These are phyloP conservation scores for Diddensiella caesifluorescens DNA, from an alignment of 805 yeast genomes.

Conservation along the genomic window DNA sequence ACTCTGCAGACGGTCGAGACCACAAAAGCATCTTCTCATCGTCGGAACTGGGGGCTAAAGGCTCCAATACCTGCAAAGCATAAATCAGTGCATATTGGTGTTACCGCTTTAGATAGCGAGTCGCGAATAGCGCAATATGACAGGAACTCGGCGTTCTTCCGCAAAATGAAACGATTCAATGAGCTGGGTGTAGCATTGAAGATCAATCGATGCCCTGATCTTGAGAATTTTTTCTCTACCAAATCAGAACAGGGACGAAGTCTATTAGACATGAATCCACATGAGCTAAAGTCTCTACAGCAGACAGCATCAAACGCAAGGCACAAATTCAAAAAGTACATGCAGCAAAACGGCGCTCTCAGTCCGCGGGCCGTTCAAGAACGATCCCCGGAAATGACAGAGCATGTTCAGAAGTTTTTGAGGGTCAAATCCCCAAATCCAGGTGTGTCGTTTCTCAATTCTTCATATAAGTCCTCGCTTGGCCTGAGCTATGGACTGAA, in stretches of 20 bases:
- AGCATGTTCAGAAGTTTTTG: slow-evolving; percentile 3
- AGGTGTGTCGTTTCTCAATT: neutral
- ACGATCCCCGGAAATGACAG: neutral
- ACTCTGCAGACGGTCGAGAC: slow-evolving; percentile 29
- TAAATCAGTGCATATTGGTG: slow-evolving; percentile 23
- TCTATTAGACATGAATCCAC: slow-evolving; percentile 7
- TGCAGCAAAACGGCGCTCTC: slow-evolving; percentile 4
- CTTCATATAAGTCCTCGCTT: slow-evolving; percentile 14
- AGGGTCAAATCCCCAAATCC: slow-evolving; percentile 1
- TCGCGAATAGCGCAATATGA: slow-evolving; percentile 29
- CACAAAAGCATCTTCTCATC: slow-evolving; percentile 30
- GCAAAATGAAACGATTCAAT: slow-evolving; percentile 28
- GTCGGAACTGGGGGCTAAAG: slow-evolving; percentile 36
- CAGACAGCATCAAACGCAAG: slow-evolving; percentile 16
- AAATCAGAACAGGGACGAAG: slow-evolving; percentile 12
- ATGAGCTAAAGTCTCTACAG: slow-evolving; percentile 20
- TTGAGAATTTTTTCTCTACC: slow-evolving; percentile 16
- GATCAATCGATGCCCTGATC: slow-evolving; percentile 14
- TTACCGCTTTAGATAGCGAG: slow-evolving; percentile 26
- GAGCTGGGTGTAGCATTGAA: slow-evolving; percentile 27
- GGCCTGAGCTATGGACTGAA: slow-evolving; percentile 31
- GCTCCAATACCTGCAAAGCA: slow-evolving; percentile 27
- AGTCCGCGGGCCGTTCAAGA: slow-evolving; percentile 3
- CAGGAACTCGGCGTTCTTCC: slow-evolving; percentile 24
- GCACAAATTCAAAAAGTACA: slow-evolving; percentile 11